Base-by-base conservation (phyloP, 169 alveolate genomes). In the Plasmodium falciparum region DNA sequence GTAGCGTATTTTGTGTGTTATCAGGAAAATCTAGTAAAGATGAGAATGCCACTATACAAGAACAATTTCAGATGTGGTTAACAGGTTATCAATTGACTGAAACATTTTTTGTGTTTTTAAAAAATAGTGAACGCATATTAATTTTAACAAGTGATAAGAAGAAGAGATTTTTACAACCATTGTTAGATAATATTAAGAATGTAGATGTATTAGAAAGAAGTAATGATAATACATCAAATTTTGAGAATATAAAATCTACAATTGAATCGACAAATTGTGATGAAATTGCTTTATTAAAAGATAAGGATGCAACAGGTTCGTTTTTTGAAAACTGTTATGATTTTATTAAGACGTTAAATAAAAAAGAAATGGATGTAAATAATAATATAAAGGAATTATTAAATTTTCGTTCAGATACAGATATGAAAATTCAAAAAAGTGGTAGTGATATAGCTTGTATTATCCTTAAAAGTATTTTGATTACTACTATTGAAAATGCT, bases 41-140 rank as follows among this genome's bases (percentile, higher is more conserved):
- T 29, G 94, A 59, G 22, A 69, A 86, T 61, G 90, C 85, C 11
- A 78, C 91, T 47, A 47, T 65, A 24, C 91, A 73, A n/a, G 78
- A 72, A 50, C 88, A 63, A 43, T 71, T 62, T 88, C 95, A 97
- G 85, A 88, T 95, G 86, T 96, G 98, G 98, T 88, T 96, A 62
- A 94, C 96, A 26, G 98, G 98, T 3, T 96, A 95, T 66, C 97
- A 96, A 75, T 95, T 96, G 65, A 97, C 98, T 0, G 98, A 96
- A 66, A 96, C 98, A 0, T 94, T 96, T 74, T 93, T 96, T 63
- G 85, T 93, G 9, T 96, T 96, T 66, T 33, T 94, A 17, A 88
- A 95, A 7, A 88, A 93, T 52, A 39, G 47, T 39, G 97, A 94
- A 22, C 93, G 91, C 39, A 69, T 95, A 93, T 49, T 90, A 65